Percentiles rank a stretch among this genome's conserved stretches.
Conservation (phyloP, 257 asterid species). For the Nyctanthes arbortristis region DNA sequence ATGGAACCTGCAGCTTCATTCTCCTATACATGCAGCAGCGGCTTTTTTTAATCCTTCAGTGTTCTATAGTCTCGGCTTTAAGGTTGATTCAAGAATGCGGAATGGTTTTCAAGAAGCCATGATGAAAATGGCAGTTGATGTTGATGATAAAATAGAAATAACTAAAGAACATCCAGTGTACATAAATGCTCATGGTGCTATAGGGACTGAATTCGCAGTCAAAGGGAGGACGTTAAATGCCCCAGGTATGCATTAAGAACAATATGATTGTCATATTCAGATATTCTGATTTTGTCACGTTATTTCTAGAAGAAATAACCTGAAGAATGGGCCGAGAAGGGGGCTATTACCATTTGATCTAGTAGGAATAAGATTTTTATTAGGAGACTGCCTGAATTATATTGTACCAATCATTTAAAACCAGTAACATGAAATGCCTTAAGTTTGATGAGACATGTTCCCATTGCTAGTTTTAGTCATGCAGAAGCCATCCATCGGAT, state of each 20-base stretch:
- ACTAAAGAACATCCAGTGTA: conserved; percentile 43
- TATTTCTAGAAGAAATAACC: too few relatives aligned
- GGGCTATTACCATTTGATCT: too few relatives aligned
- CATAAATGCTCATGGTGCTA: conserved; percentile 47
- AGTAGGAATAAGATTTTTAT: background rate
- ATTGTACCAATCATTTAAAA: background rate
- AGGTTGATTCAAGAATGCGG: conserved; percentile 40
- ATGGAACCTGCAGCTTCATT: conserved; percentile 41
- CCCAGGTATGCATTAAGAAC: conserved; percentile 35
- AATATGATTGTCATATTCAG: background rate
- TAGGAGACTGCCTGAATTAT: background rate
- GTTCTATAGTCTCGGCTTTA: conserved; percentile 34
- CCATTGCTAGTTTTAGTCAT: background rate
- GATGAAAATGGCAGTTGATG: conserved; percentile 38
- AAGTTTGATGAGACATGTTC: background rate
- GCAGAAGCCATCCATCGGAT: background rate
- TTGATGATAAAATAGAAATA: conserved; percentile 41
- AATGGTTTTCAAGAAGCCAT: conserved; percentile 54
- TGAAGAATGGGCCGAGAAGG: background rate
- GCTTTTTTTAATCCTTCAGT: conserved; percentile 53
- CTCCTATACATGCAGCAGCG: conserved; percentile 43
- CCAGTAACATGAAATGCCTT: background rate
- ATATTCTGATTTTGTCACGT: background rate
- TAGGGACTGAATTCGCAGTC: conserved; percentile 47
- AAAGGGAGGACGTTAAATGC: conserved; percentile 46